These are phyloP conservation scores for Nitzschia inconspicua DNA, from an alignment of 108 stramenopile genomes.

Conservation along the genomic window DNA sequence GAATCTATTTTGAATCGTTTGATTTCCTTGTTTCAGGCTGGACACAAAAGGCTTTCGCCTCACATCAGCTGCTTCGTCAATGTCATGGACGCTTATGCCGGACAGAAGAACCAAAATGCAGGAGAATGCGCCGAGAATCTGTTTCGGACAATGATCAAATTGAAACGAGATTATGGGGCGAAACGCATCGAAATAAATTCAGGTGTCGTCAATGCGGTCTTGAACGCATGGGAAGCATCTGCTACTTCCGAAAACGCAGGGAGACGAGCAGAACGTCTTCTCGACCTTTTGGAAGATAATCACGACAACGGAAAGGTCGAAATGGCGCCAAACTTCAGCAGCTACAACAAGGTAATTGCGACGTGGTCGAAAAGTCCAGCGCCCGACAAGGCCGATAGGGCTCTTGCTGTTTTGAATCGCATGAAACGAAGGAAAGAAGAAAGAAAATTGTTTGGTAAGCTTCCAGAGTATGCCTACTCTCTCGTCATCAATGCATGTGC, in stretches of 20 bases:
- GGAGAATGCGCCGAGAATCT: constrained; percentile 57
- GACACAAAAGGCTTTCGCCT: constrained; percentile 48
- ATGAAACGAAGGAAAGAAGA: constrained; percentile 41
- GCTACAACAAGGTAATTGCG: constrained; percentile 50
- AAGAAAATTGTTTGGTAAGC: constrained; percentile 37
- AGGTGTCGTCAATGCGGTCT: constrained; percentile 43
- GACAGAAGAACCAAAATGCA: constrained; percentile 50
- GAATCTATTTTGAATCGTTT: constrained; percentile 36
- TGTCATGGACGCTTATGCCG: constrained; percentile 64
- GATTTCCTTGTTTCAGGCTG: constrained; percentile 43
- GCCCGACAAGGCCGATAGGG: constrained; percentile 49
- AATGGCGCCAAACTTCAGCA: constrained; percentile 42
- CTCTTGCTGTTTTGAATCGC: constrained; percentile 46
- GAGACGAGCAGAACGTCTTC: constrained; percentile 40
- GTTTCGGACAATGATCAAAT: constrained; percentile 39
- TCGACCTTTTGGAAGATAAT: constrained; percentile 52
- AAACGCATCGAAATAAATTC: constrained; percentile 48
- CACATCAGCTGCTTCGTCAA: constrained; percentile 54
- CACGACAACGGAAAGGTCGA: constrained; percentile 21
- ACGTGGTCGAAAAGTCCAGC: constrained; percentile 52
- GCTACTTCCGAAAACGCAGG: constrained; percentile 46
- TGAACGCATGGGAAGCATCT: constrained; percentile 57
- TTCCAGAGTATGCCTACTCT: constrained; percentile 53
- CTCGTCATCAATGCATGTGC: constrained; percentile 72
- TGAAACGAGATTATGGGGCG: constrained; percentile 30